A percentile compares a stretch with the other conserved stretches of the same genome.
Conservation (phyloP, 176 grass and related monocot genomes). For the Microstegium vimineum region DNA sequence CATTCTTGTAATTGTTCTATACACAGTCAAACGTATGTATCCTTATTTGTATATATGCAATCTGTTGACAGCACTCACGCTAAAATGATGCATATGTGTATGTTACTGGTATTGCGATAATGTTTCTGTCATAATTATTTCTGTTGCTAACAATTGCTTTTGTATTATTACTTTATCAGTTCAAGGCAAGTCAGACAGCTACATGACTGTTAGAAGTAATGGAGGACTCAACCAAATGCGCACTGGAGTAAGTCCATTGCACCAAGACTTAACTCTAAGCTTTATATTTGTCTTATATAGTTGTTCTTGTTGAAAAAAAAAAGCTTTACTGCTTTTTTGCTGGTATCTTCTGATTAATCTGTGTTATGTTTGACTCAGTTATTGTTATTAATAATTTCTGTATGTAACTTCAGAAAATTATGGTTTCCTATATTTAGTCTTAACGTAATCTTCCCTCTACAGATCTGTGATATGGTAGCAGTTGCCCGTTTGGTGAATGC, state of each 20-base stretch:
- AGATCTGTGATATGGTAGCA: conserved; percentile 98
- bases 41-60: background rate
- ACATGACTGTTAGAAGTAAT: conserved; percentile 94
- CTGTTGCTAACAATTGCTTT: conserved; percentile 8
- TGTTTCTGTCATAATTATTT: background rate
- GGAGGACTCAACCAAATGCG: conserved; percentile 98
- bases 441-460: conserved; percentile 9
- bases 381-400: background rate
- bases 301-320: background rate
- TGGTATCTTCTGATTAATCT: conserved; percentile 12
- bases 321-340: background rate
- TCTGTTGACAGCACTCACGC: background rate
- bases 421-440: background rate
- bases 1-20: background rate
- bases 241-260: conserved; percentile 72
- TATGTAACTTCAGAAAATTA: background rate
- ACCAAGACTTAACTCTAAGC: background rate
- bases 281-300: too few species aligned
- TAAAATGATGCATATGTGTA: background rate
- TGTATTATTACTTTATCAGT: conserved; percentile 46
- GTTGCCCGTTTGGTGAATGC: conserved; percentile 91
- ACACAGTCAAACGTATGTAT: background rate
- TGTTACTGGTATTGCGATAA: too few species aligned
- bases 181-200: conserved; percentile 42
- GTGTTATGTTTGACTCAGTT: background rate